Conservation (phyloP, 768 basidiomycete genomes). For the Cytidiella melzeri region DNA sequence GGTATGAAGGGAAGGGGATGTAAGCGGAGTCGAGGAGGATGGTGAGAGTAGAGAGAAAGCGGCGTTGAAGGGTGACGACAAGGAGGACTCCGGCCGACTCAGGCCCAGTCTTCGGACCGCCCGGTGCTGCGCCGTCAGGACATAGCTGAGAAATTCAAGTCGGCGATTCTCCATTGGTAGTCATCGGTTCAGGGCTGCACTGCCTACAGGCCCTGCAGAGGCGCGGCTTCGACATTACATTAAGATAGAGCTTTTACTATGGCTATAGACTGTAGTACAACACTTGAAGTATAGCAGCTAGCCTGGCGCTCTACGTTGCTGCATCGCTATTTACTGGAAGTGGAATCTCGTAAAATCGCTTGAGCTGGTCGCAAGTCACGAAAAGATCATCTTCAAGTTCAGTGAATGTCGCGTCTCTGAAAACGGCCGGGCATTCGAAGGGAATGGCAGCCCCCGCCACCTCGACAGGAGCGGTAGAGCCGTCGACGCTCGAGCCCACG, state of each 20-base stretch:
- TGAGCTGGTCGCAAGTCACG: slow-evolving; percentile 38
- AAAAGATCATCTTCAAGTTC: slow-evolving; percentile 39
- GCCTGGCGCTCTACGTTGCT: not conserved
- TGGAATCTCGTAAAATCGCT: slow-evolving; percentile 29
- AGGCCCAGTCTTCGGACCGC: not conserved
- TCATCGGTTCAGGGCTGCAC: no score
- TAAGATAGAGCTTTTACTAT: no score
- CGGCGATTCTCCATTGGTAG: no score
- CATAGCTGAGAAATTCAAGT: no score
- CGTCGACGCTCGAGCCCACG: not conserved
- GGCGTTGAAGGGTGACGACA: slow-evolving; percentile 9
- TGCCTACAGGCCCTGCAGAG: no score
- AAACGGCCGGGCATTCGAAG: slow-evolving; percentile 36
- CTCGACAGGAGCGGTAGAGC: not conserved
- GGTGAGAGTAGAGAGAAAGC: slow-evolving; percentile 6
- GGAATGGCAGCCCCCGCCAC: slow-evolving; percentile 7
- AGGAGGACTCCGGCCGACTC: slow-evolving; percentile 6
- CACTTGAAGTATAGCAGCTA: not conserved
- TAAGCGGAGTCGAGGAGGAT: slow-evolving; percentile 6
- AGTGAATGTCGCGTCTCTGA: slow-evolving; percentile 22
- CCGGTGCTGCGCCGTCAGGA: not conserved
- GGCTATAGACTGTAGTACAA: no score
- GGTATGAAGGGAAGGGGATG: slow-evolving; percentile 16
- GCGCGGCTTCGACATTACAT: no score
- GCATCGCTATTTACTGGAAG: slow-evolving; percentile 1